Base-by-base conservation (phyloP, 139 green algal species). In the Astrephomene gubernaculifera region DNA sequence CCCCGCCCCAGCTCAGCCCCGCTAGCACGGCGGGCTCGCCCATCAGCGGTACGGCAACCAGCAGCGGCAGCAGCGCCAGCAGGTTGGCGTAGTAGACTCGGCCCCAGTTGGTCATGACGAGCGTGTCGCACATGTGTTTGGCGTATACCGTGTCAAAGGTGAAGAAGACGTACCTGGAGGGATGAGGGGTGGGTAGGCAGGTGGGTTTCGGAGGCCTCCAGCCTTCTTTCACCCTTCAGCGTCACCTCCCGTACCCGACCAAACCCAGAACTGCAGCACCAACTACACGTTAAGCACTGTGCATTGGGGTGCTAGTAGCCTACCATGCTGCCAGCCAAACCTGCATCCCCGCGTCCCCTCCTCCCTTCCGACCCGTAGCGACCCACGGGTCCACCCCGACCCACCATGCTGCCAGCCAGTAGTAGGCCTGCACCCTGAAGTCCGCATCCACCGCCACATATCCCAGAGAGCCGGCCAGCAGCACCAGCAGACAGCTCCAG, bases 61-160 rank as follows among this genome's bases (percentile, higher is more conserved):
- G 29, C 52, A 91, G 44, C 57, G 88, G 86, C 4, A 88, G 6
- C 12, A 89, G 52, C 0, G 80, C 86, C 36, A 93, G 61, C 19
- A 82, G 19, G 83, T 94, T 94, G 52, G 89, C 91, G 90, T 97
- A 97, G 87, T 91, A 95, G 19, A 95, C 92, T 17, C 94, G 90
- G 29, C 89, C 90, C 94, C 94, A 97, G 76, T 88, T 94, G 53
- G 83, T 93, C 93, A 97, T 95, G 25, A 81, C 43, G 12, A 95
- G 83, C 27, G 78, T 95, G 80, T 96, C 91, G 64, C 88, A 93
- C 74, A 94, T 79, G 86, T 95, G 87, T 86, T 97, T 97, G 33
- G 95, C 92, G 71, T 94, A 96, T 31, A 94, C 89, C 38, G 83
- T 80, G 70, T 97, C 93, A 49, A 96, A 94, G 17, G 87, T 74